phyloP scores from a whole-genome alignment of 495 filamentous ascomycete species.

The Corynascus novoguineensis region DNA sequence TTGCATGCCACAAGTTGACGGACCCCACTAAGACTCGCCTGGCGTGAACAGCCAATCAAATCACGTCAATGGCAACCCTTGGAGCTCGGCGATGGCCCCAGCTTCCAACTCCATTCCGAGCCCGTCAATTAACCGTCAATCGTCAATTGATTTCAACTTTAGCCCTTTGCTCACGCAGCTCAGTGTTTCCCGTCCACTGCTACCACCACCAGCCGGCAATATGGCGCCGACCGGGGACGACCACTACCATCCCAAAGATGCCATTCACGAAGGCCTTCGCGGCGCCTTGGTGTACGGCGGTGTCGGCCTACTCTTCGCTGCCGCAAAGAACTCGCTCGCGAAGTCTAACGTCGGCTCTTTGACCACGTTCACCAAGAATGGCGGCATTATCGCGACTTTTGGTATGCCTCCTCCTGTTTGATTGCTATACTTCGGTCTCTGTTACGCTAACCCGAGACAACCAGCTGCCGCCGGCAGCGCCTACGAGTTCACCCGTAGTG shows the following conservation, averaged over 20 bases:
- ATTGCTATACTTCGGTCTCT: background rate
- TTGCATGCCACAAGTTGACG: no score
- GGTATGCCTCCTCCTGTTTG: constrained; percentile 31
- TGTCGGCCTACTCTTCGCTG: constrained; percentile 65
- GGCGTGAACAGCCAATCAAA: background rate
- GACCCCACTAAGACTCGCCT: background rate
- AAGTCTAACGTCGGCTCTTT: constrained; percentile 70
- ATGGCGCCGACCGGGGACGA: constrained; percentile 39
- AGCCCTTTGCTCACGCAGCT: background rate
- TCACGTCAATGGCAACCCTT: background rate
- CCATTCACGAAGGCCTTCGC: constrained; percentile 59
- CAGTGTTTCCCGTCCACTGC: constrained; percentile 6
- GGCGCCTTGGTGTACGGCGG: constrained; percentile 58
- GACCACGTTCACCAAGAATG: constrained; percentile 65
- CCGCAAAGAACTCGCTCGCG: constrained; percentile 77
- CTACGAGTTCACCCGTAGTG: constrained; percentile 62
- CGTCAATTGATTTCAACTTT: constrained; percentile 4
- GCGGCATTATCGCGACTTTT: constrained; percentile 34
- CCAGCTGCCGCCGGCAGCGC: constrained; percentile 73
- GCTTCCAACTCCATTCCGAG: constrained; percentile 2
- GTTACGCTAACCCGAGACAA: constrained; percentile 24
- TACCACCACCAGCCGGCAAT: constrained; percentile 43
- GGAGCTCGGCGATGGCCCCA: constrained; percentile 4
- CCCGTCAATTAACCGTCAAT: constrained; percentile 3
- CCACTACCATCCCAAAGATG: constrained; percentile 72